Evolutionary conservation across 768 basidiomycete genomes (phyloP).

Genomic region (Kwoniella sp.): DNA sequence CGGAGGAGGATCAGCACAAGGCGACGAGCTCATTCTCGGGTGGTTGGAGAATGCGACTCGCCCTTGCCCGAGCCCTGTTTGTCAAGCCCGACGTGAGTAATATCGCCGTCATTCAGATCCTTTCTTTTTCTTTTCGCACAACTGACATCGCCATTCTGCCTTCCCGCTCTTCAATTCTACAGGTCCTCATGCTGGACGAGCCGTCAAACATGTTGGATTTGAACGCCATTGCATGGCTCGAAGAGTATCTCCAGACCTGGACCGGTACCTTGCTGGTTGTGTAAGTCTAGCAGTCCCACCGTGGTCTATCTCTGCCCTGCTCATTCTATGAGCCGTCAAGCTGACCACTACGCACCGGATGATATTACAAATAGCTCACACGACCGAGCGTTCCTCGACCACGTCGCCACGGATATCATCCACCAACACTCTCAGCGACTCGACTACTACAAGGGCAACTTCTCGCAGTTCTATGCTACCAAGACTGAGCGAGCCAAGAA

Average conservation of each 20-base stretch:
- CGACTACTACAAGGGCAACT: constrained; percentile 99
- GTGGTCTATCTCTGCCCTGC: too few relatives aligned
- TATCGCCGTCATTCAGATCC: background rate
- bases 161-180: too few relatives aligned
- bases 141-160: constrained; percentile 56
- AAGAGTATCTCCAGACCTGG: constrained; percentile 97
- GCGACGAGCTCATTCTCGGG: constrained; percentile 87
- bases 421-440: constrained; percentile 86
- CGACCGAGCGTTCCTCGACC: constrained; percentile 95
- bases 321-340: too few relatives aligned
- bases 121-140: background rate
- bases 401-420: constrained; percentile 97
- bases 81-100: constrained; percentile 70
- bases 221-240: constrained; percentile 95
- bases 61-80: constrained; percentile 90
- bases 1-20: constrained; percentile 78
- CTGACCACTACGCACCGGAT: background rate
- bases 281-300: constrained; percentile 59
- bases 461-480: constrained; percentile 97
- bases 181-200: constrained; percentile 82
- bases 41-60: constrained; percentile 98
- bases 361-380: constrained; percentile 68
- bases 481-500: constrained; percentile 93
- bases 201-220: constrained; percentile 97
- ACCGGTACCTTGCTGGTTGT: constrained; percentile 87